phyloP scores from a whole-genome alignment of 768 basidiomycete genomes.

The Russula earlei region DNA sequence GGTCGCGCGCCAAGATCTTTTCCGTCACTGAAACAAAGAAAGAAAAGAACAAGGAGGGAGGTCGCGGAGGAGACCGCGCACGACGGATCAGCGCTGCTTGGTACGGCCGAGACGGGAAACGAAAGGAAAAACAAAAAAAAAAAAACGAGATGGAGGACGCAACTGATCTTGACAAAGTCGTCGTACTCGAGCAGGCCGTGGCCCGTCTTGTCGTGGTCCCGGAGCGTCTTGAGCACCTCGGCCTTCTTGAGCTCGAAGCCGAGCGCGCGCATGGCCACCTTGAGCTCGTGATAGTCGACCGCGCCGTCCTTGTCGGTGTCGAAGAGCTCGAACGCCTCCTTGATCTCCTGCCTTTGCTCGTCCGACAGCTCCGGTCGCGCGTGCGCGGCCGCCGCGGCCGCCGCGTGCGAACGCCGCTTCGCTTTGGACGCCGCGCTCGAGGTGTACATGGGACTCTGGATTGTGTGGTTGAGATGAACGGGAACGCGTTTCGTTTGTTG shows the following conservation, averaged over 20 bases:
- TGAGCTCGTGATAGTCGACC: conserved; percentile 96
- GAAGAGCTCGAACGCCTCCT: conserved; percentile 98
- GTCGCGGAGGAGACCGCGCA: too few relatives aligned
- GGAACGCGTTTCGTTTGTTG: neutral
- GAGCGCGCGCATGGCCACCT: conserved; percentile 96
- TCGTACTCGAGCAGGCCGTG: conserved; percentile 84
- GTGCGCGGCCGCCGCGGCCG: conserved; percentile 39
- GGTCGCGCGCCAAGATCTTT: conserved; percentile 86
- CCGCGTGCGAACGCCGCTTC: conserved; percentile 33
- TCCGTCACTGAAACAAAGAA: conserved; percentile 65
- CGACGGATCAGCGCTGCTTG: too few relatives aligned
- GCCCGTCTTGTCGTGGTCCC: conserved; percentile 83
- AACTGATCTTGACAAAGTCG: conserved; percentile 89
- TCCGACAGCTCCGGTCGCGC: conserved; percentile 76
- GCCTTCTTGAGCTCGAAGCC: conserved; percentile 99
- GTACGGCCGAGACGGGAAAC: too few relatives aligned
- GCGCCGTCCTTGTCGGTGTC: conserved; percentile 97
- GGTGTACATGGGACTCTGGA: conserved; percentile 37
- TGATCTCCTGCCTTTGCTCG: conserved; percentile 91
- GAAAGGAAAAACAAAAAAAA: neutral
- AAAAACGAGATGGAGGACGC: conserved; percentile 33
- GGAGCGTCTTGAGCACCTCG: conserved; percentile 88
- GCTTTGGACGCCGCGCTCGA: conserved; percentile 61
- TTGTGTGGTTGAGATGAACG: neutral
- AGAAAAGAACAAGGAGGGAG: too few relatives aligned